phyloP scores from a whole-genome alignment of 208 protist genomes.

The Acanthamoeba healyi region DNA sequence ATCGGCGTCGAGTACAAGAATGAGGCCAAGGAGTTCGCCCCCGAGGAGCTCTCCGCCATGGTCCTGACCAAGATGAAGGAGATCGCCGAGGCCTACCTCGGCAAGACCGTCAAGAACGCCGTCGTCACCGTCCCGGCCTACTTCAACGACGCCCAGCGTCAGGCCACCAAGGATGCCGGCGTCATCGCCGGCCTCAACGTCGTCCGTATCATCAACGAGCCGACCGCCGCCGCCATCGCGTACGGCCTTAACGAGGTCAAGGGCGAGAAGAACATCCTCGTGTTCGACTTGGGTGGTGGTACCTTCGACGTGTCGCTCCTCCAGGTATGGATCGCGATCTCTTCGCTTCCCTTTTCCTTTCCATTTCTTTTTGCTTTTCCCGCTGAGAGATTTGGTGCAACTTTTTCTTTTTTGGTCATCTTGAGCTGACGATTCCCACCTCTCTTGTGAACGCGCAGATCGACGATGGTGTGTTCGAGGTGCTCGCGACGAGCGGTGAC shows the following conservation, averaged over 20 bases:
- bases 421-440: too few relatives aligned
- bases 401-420: too few relatives aligned
- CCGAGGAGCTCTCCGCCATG: conserved; percentile 40
- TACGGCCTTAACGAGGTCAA: conserved; percentile 94
- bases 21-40: conserved; percentile 34
- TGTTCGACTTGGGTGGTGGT: conserved; percentile 96
- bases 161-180: conserved; percentile 93
- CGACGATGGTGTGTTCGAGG: conserved; percentile 97
- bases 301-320: conserved; percentile 99
- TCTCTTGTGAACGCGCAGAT: conserved; percentile 91
- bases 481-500: conserved; percentile 95
- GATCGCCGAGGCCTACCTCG: not conserved
- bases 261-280: conserved; percentile 90
- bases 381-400: too few relatives aligned
- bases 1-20: conserved; percentile 79
- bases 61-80: conserved; percentile 50
- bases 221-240: conserved; percentile 92
- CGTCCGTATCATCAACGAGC: not conserved
- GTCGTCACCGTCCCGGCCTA: conserved; percentile 92
- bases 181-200: conserved; percentile 81
- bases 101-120: conserved; percentile 66
- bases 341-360: conserved; percentile 93
- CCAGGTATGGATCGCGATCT: conserved; percentile 94
- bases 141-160: conserved; percentile 91
- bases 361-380: conserved; percentile 94